Percentiles rank a stretch among this genome's conserved stretches.
Conservation (phyloP, 371 early-diverging fungal genomes). For the Nematocida parisii region DNA sequence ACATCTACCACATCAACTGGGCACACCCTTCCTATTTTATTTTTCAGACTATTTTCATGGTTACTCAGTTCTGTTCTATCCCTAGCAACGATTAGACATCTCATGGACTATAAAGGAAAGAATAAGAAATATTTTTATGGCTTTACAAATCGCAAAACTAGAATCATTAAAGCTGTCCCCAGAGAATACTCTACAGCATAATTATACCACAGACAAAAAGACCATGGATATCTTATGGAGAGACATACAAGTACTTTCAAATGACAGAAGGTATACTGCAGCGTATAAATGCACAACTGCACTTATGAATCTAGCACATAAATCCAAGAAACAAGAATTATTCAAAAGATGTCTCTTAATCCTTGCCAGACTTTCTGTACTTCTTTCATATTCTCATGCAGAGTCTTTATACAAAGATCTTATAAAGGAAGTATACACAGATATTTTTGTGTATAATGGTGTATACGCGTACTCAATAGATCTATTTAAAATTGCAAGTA, state of each 20-base stretch:
- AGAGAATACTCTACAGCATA: constrained; percentile 16
- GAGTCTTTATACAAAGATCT: constrained; percentile 8
- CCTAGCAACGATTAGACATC: constrained; percentile 21
- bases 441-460: constrained; percentile 20
- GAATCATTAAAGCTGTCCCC: constrained; percentile 1
- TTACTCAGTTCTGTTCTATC: background rate
- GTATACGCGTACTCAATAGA: constrained; percentile 26
- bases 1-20: constrained; percentile 11
- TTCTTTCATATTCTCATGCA: background rate
- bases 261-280: background rate
- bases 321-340: constrained; percentile 1
- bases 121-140: constrained; percentile 21
- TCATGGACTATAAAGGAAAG: constrained; percentile 10
- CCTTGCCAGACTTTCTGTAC: constrained; percentile 15
- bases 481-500: background rate
- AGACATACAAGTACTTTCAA: constrained; percentile 22
- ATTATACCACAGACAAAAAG: background rate
- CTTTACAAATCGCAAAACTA: background rate
- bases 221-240: constrained; percentile 26
- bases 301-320: background rate
- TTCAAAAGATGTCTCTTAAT: constrained; percentile 3
- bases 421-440: background rate
- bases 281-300: constrained; percentile 12
- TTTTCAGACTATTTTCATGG: background rate
- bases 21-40: background rate